Conservation (phyloP, 306 rosid species). For the Arachis stenosperma region DNA sequence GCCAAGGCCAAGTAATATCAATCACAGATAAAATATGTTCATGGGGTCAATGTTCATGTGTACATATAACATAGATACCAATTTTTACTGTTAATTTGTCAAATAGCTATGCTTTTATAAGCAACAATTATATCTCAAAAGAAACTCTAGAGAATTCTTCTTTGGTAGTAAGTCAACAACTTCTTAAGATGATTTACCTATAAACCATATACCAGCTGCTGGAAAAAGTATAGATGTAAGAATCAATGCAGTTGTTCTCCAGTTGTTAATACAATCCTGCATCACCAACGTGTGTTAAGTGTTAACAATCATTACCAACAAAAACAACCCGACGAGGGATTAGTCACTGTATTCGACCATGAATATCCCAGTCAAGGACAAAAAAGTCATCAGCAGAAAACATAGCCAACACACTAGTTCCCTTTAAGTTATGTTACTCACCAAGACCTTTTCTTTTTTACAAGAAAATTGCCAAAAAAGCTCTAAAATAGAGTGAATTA, state of each 20-base stretch:
- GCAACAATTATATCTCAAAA: not conserved
- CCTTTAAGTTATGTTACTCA: not conserved
- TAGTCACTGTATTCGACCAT: no score
- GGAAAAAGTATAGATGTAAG: slow-evolving; percentile 70
- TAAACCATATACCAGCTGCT: slow-evolving; percentile 76
- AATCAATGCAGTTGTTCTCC: slow-evolving; percentile 71
- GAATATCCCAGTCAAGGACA: no score
- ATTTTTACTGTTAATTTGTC: not conserved
- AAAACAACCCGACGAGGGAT: not conserved
- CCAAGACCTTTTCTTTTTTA: not conserved
- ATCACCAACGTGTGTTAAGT: slow-evolving; percentile 29
- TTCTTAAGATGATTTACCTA: slow-evolving; percentile 54
- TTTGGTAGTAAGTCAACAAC: slow-evolving; percentile 11
- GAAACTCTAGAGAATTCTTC: not conserved
- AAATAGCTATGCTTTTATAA: not conserved
- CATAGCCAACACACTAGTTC: not conserved
- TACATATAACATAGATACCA: no score
- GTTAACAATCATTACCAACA: slow-evolving; percentile 14
- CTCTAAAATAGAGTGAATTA: not conserved
- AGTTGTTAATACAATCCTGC: slow-evolving; percentile 72
- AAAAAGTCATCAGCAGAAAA: not conserved
- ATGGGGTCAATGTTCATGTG: no score
- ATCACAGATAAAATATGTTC: not conserved
- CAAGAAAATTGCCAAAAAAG: not conserved
- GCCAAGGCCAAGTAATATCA: not conserved